Base-by-base conservation (phyloP, 495 filamentous ascomycete genomes). In the Hypoxylon perforatum region DNA sequence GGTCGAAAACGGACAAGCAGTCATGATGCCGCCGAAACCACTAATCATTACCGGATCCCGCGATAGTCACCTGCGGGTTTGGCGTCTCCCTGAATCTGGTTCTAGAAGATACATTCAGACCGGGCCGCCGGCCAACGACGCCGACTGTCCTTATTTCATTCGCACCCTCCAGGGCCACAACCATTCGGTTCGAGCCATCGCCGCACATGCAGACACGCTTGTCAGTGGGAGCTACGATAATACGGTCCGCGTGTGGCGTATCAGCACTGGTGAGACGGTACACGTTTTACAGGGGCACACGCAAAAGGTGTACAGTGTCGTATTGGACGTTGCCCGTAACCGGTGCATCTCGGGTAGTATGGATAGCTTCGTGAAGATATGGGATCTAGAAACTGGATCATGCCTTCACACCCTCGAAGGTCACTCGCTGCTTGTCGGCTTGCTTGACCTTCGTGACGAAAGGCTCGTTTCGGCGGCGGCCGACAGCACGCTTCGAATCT, bases 191-290 rank as follows among this genome's bases (percentile, higher is more conserved):
- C 91, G 95, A 45, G 95, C 95, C 11, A 99, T 99, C 66, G 95
- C 96, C 48, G 96, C 96, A 8, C 89, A 98, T 69, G 93, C 89
- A 1, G 95, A 99, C 67, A 97, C 92, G 5, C 84, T 99, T n/a
- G 92, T 98, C n/a, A 97, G 93, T 67, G 95, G 95, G 7, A 97
- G 94, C 74, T 99, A 99, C 75, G 95, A 99, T 75, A 94, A 87
- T 77, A 95, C 92, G 0, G 96, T 99, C 11, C 87, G 94, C 33
- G 95, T 99, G 2, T 99, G 95, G 95, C 94, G 91, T 67, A 97
- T 98, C 63, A 97, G 94, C 19, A 97, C 92, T 0, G 95, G 95
- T 45, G 93, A 97, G 70, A 87, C 88, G n/a, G 65, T 95, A 8
- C 91, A 97, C 66, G 88, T 92, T n/a, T 81, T 99, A 7, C 85